These are phyloP conservation scores for Crinitomyces ghanaensis DNA, from an alignment of 805 yeast genomes.

Conservation along the genomic window DNA sequence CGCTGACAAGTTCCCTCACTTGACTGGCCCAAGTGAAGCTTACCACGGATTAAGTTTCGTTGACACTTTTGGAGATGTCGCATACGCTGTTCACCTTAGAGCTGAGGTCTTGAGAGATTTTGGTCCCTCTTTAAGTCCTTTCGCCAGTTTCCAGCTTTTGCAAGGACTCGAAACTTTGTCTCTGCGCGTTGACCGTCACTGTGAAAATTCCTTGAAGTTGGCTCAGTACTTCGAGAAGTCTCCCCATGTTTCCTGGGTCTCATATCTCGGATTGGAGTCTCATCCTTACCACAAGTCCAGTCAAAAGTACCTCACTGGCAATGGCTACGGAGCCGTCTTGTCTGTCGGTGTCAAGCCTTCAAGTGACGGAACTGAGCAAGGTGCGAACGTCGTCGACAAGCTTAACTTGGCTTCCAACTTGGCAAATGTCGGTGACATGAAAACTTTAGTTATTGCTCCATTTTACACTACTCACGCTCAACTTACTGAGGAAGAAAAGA, in stretches of 20 bases:
- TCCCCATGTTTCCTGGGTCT: constrained; percentile 75
- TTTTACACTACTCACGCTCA: constrained; percentile 95
- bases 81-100: constrained; percentile 71
- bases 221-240: constrained; percentile 61
- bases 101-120: constrained; percentile 81
- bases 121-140: constrained; percentile 84
- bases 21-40: constrained; percentile 82
- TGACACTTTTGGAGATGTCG: constrained; percentile 71
- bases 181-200: constrained; percentile 88
- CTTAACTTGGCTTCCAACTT: constrained; percentile 81
- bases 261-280: constrained; percentile 79
- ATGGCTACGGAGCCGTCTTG: constrained; percentile 79
- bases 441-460: constrained; percentile 92
- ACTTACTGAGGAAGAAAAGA: constrained; percentile 67
- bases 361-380: constrained; percentile 50
- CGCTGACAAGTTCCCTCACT: constrained; percentile 85
- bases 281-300: constrained; percentile 72
- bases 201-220: constrained; percentile 64
- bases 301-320: constrained; percentile 65
- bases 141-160: constrained; percentile 71
- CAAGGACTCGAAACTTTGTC: constrained; percentile 95
- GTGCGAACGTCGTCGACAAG: constrained; percentile 73
- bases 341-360: constrained; percentile 81
- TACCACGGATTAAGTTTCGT: constrained; percentile 80
- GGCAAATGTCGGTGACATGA: constrained; percentile 95